A percentile compares a stretch with the other conserved stretches of the same genome.
phyloP scores from a whole-genome alignment of 257 asterid species.

The Vinca minor region DNA sequence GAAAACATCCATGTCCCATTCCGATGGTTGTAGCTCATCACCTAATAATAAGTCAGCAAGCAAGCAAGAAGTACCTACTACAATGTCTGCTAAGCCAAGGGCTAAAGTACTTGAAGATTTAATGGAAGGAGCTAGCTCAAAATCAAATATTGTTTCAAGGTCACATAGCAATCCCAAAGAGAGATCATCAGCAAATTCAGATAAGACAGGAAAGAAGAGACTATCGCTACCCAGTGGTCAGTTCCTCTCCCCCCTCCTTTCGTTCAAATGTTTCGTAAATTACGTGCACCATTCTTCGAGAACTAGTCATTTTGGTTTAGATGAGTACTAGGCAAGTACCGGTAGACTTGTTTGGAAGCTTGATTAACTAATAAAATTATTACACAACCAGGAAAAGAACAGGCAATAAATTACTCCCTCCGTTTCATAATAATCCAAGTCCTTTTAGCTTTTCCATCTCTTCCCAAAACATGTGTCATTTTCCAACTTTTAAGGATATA shows the following conservation, averaged over 20 bases:
- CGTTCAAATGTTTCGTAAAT: not conserved
- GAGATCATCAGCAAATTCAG: constrained; percentile 47
- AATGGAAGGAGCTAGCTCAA: constrained; percentile 60
- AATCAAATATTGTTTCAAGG: constrained; percentile 41
- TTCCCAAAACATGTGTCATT: too few relatives aligned
- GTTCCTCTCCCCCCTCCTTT: constrained; percentile 25
- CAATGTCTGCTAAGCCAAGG: constrained; percentile 20
- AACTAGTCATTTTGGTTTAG: not conserved
- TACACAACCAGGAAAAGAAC: not conserved
- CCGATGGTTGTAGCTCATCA: constrained; percentile 62
- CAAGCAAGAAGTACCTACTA: constrained; percentile 41
- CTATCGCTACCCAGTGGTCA: constrained; percentile 74
- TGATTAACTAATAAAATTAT: not conserved
- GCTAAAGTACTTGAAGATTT: constrained; percentile 52
- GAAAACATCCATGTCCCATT: constrained; percentile 42
- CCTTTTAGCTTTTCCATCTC: too few relatives aligned
- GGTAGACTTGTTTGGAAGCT: not conserved
- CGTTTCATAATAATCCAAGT: too few relatives aligned
- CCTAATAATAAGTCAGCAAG: constrained; percentile 41
- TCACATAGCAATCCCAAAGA: constrained; percentile 86
- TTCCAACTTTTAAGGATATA: too few relatives aligned
- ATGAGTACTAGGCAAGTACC: not conserved
- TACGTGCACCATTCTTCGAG: not conserved
- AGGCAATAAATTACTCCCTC: not conserved
- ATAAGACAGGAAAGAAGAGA: constrained; percentile 72